Percentiles rank a stretch among this genome's conserved stretches.
phyloP scores from a whole-genome alignment of 106 monocot genomes.

The Dioscorea dumetorum region DNA sequence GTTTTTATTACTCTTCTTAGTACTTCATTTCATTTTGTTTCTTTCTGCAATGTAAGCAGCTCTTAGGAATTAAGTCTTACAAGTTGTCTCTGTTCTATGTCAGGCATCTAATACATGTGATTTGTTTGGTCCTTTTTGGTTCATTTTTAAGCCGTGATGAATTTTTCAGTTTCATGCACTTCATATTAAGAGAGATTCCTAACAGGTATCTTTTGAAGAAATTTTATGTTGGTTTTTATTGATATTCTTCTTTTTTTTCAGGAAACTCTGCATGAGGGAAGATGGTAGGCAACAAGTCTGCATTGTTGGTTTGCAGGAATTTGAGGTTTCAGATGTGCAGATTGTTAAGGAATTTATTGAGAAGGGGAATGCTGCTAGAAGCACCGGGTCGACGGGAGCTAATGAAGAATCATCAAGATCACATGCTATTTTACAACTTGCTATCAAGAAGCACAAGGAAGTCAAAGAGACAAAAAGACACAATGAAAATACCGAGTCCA shows the following conservation, averaged over 20 bases:
- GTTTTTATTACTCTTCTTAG: too few species aligned
- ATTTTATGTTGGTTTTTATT: too few species aligned
- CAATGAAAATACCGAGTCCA: slow-evolving; percentile 41
- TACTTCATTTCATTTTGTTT: too few species aligned
- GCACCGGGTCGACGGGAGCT: slow-evolving; percentile 95
- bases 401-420: slow-evolving; percentile 98
- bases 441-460: slow-evolving; percentile 69
- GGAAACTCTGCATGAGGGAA: slow-evolving; percentile 95
- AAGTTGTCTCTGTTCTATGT: too few species aligned
- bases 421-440: slow-evolving; percentile 90
- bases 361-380: slow-evolving; percentile 85
- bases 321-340: slow-evolving; percentile 93
- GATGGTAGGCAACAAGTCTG: slow-evolving; percentile 97
- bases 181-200: too few species aligned
- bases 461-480: slow-evolving; percentile 42
- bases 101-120: too few species aligned
- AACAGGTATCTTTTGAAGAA: too few species aligned
- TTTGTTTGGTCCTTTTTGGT: too few species aligned
- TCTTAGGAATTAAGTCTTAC: too few species aligned
- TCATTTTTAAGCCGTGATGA: too few species aligned
- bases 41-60: too few species aligned
- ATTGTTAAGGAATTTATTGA: slow-evolving; percentile 90
- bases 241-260: slow-evolving; percentile 17
- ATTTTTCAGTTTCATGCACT: too few species aligned
- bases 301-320: slow-evolving; percentile 95